These are phyloP conservation scores for Stephanodiscus minutulus DNA, from an alignment of 108 stramenopile genomes.

Conservation along the genomic window DNA sequence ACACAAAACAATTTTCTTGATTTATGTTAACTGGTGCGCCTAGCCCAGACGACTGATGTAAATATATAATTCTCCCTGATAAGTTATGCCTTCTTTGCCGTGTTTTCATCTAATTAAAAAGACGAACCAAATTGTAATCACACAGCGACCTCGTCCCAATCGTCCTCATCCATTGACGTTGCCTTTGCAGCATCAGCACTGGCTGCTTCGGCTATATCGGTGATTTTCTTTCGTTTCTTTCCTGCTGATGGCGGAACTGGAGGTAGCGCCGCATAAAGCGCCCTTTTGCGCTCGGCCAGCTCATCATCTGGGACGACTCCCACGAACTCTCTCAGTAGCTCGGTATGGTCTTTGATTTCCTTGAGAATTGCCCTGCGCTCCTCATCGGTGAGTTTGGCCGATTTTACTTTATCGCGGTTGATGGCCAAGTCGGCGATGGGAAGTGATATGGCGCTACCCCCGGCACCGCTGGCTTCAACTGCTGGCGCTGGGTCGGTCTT, in stretches of 20 bases:
- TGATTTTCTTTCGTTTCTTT: constrained; percentile 3
- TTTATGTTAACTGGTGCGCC: background rate
- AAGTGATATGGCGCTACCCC: background rate
- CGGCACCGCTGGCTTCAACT: background rate
- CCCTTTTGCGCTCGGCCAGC: constrained; percentile 55
- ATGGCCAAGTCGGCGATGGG: background rate
- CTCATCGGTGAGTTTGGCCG: constrained; percentile 10
- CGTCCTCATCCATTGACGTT: background rate
- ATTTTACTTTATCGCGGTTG: background rate
- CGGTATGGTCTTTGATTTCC: constrained; percentile 67
- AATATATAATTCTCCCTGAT: background rate
- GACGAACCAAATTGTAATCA: background rate
- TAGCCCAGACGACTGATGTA: background rate
- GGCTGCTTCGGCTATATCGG: background rate
- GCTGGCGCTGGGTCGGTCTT: background rate
- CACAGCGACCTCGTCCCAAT: constrained; percentile 2
- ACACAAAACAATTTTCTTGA: background rate
- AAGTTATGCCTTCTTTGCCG: background rate
- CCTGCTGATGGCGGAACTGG: constrained; percentile 47
- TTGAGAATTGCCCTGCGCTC: constrained; percentile 38
- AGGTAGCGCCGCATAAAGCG: constrained; percentile 62
- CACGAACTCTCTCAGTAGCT: constrained; percentile 63
- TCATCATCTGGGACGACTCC: constrained; percentile 57
- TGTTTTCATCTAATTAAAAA: background rate
- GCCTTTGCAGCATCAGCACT: background rate